Conservation (phyloP, 2,329 filamentous ascomycete species). For the Bipolaris cookei region DNA sequence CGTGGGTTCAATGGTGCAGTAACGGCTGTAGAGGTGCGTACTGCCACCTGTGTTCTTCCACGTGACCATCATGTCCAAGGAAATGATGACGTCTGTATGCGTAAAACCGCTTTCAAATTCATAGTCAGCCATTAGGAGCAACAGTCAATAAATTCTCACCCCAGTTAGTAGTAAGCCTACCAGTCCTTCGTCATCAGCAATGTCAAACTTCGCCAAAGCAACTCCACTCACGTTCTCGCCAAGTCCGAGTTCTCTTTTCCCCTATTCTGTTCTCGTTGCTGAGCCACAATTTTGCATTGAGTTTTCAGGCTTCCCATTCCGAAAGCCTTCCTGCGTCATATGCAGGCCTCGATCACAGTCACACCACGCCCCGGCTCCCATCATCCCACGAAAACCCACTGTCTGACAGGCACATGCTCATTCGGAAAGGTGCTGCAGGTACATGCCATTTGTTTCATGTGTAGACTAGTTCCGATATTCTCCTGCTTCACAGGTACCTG, state of each 20-base stretch:
- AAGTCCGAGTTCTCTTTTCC: slow-evolving; percentile 7
- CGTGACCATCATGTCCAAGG: not conserved
- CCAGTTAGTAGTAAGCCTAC: not conserved
- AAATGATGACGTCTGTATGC: not conserved
- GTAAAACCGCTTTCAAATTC: not conserved
- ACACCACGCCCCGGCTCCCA: slow-evolving; percentile 15
- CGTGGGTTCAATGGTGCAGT: not conserved
- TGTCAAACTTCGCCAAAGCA: not conserved
- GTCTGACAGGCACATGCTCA: not conserved
- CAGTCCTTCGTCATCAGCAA: not conserved
- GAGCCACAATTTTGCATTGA: slow-evolving; percentile 1
- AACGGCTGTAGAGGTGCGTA: not conserved
- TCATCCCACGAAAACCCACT: slow-evolving; percentile 4
- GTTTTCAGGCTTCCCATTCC: not conserved
- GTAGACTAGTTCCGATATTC: slow-evolving; percentile 12
- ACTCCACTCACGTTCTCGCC: slow-evolving; percentile 10
- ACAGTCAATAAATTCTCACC: not conserved
- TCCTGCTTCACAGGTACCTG: slow-evolving; percentile 1
- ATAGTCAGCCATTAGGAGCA: not conserved
- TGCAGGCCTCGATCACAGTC: not conserved
- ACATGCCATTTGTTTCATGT: slow-evolving; percentile 3
- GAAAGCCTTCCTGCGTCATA: slow-evolving; percentile 7
- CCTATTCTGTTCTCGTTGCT: not conserved
- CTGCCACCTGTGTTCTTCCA: not conserved
- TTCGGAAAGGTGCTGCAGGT: slow-evolving; percentile 2